Conservation (phyloP, 495 filamentous ascomycete species). For the Copromyces sp. region DNA sequence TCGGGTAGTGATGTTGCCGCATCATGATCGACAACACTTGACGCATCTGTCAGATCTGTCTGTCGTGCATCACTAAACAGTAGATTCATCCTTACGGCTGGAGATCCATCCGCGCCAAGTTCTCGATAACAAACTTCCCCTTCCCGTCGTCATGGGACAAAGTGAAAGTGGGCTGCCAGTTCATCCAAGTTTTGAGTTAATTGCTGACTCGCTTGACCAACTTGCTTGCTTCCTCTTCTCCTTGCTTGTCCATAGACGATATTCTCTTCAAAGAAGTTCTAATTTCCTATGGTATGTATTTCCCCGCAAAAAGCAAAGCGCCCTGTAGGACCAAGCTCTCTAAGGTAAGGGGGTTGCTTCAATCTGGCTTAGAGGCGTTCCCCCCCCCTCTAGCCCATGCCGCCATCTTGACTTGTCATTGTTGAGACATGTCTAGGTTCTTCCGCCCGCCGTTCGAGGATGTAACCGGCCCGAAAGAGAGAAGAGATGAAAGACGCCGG, state of each 20-base stretch:
- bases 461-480: neutral
- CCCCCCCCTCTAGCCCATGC: neutral
- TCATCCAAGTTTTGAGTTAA: neutral
- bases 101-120: neutral
- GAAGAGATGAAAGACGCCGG: neutral
- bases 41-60: constrained; percentile 27
- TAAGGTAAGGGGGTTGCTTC: neutral
- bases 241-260: neutral
- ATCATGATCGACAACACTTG: constrained; percentile 25
- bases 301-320: constrained; percentile 5
- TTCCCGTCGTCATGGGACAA: neutral
- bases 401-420: neutral
- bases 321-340: neutral
- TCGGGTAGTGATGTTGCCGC: constrained; percentile 11
- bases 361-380: neutral
- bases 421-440: neutral
- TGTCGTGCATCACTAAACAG: constrained; percentile 15
- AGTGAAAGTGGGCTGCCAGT: neutral
- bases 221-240: neutral
- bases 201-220: neutral
- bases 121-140: neutral
- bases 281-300: neutral
- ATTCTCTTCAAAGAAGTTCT: neutral
- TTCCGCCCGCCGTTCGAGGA: constrained; percentile 1
- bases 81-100: neutral